These are phyloP conservation scores for Lomentospora prolificans DNA, from an alignment of 2,329 filamentous ascomycete species.

Conservation along the genomic window DNA sequence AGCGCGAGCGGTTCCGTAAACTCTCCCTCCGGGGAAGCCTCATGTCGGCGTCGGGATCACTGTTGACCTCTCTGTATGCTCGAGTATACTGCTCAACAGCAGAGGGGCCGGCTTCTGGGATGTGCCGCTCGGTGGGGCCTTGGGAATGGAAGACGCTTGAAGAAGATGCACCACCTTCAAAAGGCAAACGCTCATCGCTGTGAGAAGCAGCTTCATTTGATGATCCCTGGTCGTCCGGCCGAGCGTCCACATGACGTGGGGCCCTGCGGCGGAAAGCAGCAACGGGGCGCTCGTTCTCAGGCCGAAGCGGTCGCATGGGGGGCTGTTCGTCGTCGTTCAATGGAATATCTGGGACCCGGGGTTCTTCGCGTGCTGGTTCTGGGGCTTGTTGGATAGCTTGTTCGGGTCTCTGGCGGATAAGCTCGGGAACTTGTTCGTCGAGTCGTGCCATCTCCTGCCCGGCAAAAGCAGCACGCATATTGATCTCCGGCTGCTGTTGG, in stretches of 20 bases:
- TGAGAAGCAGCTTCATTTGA: neutral
- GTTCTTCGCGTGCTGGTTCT: neutral
- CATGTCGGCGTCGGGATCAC: conserved; percentile 1
- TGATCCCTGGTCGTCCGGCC: neutral
- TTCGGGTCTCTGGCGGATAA: neutral
- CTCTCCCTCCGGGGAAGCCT: neutral
- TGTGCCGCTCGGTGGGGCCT: neutral
- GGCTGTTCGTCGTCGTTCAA: neutral
- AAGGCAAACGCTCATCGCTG: neutral
- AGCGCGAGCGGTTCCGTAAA: neutral
- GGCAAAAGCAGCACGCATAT: conserved; percentile 61
- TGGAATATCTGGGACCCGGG: neutral
- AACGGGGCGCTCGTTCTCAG: neutral
- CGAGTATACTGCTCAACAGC: neutral
- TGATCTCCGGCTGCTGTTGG: conserved; percentile 89
- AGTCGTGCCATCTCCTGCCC: conserved; percentile 14
- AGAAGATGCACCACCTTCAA: neutral
- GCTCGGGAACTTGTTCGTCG: neutral
- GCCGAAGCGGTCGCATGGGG: neutral
- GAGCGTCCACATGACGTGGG: neutral
- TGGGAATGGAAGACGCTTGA: neutral
- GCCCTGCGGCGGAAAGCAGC: neutral
- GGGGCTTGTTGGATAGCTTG: neutral
- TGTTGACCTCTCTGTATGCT: neutral
- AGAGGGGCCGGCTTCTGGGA: neutral